Evolutionary conservation across 2,329 filamentous ascomycete species (phyloP).

Genomic region (Aspergillus sclerotialis): DNA sequence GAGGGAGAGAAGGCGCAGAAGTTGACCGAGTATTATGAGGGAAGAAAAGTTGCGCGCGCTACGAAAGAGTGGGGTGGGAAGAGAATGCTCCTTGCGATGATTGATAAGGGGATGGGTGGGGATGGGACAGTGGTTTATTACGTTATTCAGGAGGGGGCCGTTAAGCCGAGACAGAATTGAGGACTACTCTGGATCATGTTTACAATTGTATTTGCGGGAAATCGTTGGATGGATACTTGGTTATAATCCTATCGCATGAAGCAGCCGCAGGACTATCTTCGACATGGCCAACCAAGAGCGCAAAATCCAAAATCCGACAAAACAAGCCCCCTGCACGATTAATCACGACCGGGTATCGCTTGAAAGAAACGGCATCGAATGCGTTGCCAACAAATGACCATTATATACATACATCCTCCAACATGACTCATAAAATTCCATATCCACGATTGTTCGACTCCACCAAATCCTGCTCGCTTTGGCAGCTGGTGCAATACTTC

Average conservation of each 20-base stretch:
- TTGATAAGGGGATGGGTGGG: constrained; percentile 42
- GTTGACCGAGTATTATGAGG: constrained; percentile 25
- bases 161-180: constrained; percentile 59
- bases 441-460: constrained; percentile 13
- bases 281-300: no score
- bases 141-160: constrained; percentile 56
- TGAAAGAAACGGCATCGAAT: constrained; percentile 12
- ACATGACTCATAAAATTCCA: constrained; percentile 11
- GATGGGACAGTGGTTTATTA: constrained; percentile 62
- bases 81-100: constrained; percentile 51
- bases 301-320: constrained; percentile 3
- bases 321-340: constrained; percentile 9
- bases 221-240: not conserved
- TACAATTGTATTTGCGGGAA: not conserved
- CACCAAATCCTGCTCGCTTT: constrained; percentile 33
- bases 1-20: constrained; percentile 18
- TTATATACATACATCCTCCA: not conserved
- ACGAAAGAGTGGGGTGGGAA: constrained; percentile 43
- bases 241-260: not conserved
- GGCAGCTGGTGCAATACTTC: constrained; percentile 58
- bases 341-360: constrained; percentile 24
- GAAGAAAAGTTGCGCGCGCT: constrained; percentile 14
- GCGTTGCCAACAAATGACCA: no score
- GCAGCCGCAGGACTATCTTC: no score
- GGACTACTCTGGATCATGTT: not conserved